phyloP scores from a whole-genome alignment of 495 filamentous ascomycete species.

The Cudoniella acicularis region DNA sequence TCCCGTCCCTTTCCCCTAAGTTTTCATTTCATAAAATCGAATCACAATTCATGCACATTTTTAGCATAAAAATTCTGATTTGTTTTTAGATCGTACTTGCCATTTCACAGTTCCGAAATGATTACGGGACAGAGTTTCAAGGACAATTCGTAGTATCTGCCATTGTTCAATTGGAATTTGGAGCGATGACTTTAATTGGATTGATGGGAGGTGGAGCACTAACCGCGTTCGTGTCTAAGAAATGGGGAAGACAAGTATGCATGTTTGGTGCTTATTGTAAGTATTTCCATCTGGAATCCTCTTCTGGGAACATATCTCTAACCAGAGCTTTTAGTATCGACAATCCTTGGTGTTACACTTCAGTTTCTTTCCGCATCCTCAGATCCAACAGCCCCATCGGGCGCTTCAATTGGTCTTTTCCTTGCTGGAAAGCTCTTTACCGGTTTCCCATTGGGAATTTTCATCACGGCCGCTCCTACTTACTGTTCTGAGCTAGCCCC shows the following conservation, averaged over 20 bases:
- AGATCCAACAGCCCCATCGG: background rate
- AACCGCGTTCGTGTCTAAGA: background rate
- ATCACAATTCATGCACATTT: no score
- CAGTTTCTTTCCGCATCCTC: constrained; percentile 6
- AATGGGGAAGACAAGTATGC: background rate
- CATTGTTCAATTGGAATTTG: constrained; percentile 11
- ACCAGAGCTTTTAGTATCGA: background rate
- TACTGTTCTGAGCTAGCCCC: constrained; percentile 16
- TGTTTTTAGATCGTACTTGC: constrained; percentile 12
- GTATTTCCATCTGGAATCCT: constrained; percentile 9
- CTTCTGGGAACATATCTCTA: no score
- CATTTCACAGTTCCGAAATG: constrained; percentile 11
- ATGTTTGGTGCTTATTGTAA: background rate
- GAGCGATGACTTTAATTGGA: background rate
- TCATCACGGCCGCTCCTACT: constrained; percentile 18
- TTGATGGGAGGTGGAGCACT: background rate
- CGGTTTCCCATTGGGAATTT: constrained; percentile 15
- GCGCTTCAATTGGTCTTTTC: background rate
- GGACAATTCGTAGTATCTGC: constrained; percentile 9
- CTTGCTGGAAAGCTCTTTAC: constrained; percentile 16
- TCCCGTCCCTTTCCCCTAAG: no score
- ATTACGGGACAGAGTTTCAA: constrained; percentile 6
- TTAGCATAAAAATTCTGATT: background rate
- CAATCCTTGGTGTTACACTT: constrained; percentile 14
- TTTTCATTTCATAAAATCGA: no score